Conservation (phyloP, 768 basidiomycete species). For the Amanita jacksonii region DNA sequence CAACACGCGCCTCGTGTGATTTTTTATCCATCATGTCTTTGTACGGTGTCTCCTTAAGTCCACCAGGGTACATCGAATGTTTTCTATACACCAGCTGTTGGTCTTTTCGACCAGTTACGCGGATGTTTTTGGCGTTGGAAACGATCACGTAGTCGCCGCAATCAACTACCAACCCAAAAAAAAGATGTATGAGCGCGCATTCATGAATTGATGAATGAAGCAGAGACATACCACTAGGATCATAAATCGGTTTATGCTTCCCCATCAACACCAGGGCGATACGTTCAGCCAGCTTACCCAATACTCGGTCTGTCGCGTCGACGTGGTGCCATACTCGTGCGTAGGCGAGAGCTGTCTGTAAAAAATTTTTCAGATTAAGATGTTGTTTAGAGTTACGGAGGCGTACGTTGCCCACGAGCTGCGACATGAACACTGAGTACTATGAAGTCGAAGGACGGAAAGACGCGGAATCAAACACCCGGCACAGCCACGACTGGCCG, state of each 20-base stretch:
- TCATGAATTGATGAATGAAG: neutral
- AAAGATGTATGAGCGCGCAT: conserved; percentile 18
- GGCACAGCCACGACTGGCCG: too few species aligned
- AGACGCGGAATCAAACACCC: too few species aligned
- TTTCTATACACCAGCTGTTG: conserved; percentile 82
- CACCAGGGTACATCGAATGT: conserved; percentile 90
- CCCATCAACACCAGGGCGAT: conserved; percentile 97
- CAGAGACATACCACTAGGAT: conserved; percentile 57
- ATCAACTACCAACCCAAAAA: conserved; percentile 55
- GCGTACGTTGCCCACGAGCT: conserved; percentile 70
- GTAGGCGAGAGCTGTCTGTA: conserved; percentile 88
- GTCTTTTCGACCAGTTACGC: conserved; percentile 83
- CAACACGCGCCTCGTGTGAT: conserved; percentile 41
- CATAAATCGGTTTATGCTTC: conserved; percentile 97
- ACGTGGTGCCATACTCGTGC: conserved; percentile 96
- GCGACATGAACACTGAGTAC: conserved; percentile 73
- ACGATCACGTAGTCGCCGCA: conserved; percentile 98
- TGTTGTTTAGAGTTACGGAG: too few species aligned
- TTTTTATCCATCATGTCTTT: conserved; percentile 73
- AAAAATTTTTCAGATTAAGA: neutral
- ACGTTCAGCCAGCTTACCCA: conserved; percentile 89
- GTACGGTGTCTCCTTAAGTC: conserved; percentile 86
- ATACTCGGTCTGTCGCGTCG: conserved; percentile 80
- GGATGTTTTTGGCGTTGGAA: conserved; percentile 75
- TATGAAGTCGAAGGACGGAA: too few species aligned